Evolutionary conservation across 441 rosid genomes (phyloP), one percentile per base, ranked within the genome.

Genomic region (Kokia cookei): DNA sequence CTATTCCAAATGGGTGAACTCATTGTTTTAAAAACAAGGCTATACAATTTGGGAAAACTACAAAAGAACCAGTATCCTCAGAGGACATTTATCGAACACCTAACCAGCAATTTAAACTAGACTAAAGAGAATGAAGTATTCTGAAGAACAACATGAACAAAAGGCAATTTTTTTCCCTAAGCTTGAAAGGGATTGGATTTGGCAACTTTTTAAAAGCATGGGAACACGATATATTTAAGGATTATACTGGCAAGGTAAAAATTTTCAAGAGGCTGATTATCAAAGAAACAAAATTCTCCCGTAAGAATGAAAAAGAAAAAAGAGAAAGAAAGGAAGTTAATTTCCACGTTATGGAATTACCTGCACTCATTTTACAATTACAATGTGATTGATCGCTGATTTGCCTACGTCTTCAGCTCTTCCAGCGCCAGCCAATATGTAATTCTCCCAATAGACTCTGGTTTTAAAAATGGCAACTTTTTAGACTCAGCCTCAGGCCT

Each of bases 281-380:
- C 47, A 29, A 68, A 68, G 60, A 26, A 45, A 24, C 35, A 45
- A 45, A 13, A 7, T 45, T 45, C 32, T 48, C 10, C 27, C 15
- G 4, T 15, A 32, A 32, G 8, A 22, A 13, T 4, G 2, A 15
- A 50, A 29, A 0, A 4, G 11, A 13, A 3, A 14, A 40, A 64
- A 45, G 0, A 11, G 37, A 32, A 5, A 47, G 11, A 10, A 43
- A 43, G 42, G 19, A 60, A 60, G 42, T 11, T 27, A 6, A n/a
- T 4, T 53, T 17, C 48, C 61, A 32, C 35, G 3, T 17, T 32
- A 14, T 35, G 11, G 15, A 26, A 57, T 57, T 74, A 86, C 87
- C 87, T 66, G 87, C 84, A 37, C 89, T 86, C 87, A 84, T 86
- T 68, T 71, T 35, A 65, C 40, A 45, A 62, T 71, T 35, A 65